Evolutionary conservation across 2,329 filamentous ascomycete genomes (phyloP).

Genomic region (Blumeria hordei): DNA sequence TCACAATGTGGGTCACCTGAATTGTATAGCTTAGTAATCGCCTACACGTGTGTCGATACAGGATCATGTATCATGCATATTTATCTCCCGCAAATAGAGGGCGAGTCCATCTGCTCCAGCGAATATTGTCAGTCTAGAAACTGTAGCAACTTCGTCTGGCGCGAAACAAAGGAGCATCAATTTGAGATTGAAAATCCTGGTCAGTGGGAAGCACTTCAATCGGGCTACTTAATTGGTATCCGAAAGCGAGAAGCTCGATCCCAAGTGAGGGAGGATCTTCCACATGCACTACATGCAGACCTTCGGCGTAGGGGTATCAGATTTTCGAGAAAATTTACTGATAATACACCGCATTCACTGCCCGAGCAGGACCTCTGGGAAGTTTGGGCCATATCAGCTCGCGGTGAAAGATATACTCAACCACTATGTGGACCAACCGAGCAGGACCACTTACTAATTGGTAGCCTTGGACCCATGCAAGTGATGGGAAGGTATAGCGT

Average conservation of each 20-base stretch:
- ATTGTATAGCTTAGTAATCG: slow-evolving; percentile 36
- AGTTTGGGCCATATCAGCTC: slow-evolving; percentile 24
- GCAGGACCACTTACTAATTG: slow-evolving; percentile 33
- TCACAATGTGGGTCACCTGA: slow-evolving; percentile 30
- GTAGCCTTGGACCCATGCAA: slow-evolving; percentile 37
- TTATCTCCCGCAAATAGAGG: slow-evolving; percentile 29
- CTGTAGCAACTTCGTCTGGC: slow-evolving; percentile 23
- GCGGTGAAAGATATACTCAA: slow-evolving; percentile 16
- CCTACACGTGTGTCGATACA: slow-evolving; percentile 33
- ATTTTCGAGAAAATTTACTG: background rate
- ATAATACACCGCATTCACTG: background rate
- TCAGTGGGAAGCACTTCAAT: slow-evolving; percentile 35
- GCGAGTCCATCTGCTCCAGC: slow-evolving; percentile 31
- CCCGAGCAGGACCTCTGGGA: slow-evolving; percentile 21
- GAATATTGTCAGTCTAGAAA: slow-evolving; percentile 16
- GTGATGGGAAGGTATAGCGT: slow-evolving; percentile 38
- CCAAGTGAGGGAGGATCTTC: background rate
- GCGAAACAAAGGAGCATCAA: slow-evolving; percentile 24
- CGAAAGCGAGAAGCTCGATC: slow-evolving; percentile 17
- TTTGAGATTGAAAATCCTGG: slow-evolving; percentile 37
- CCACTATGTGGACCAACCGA: slow-evolving; percentile 7
- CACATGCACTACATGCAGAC: slow-evolving; percentile 3
- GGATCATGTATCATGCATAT: slow-evolving; percentile 40
- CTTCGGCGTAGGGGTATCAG: slow-evolving; percentile 9
- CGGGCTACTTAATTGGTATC: slow-evolving; percentile 38